Percentiles rank a stretch among this genome's conserved stretches.
These are phyloP conservation scores for Starmerella apicola DNA, from an alignment of 805 yeast genomes.

Conservation along the genomic window DNA sequence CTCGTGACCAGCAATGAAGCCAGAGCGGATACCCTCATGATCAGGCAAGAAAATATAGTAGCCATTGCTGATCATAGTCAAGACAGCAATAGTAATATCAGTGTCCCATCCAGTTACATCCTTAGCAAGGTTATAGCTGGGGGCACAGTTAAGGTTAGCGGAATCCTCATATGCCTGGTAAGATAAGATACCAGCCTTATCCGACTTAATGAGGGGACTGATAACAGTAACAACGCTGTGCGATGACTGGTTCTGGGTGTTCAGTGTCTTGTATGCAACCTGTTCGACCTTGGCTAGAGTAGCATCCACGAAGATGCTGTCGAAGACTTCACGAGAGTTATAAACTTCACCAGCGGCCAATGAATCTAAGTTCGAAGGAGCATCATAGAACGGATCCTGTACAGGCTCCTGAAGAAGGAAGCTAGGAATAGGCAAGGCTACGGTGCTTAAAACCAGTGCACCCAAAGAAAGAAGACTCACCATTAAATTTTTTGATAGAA, in stretches of 20 bases:
- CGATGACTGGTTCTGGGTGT: slow-evolving; percentile 3
- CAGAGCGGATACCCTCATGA: slow-evolving; percentile 24
- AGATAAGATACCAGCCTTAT: no score
- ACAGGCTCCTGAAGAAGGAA: no score
- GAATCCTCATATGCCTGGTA: slow-evolving; percentile 24
- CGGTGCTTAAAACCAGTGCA: neutral
- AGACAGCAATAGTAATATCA: neutral
- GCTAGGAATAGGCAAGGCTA: no score
- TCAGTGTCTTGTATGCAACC: slow-evolving; percentile 9
- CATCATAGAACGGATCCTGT: slow-evolving; percentile 15
- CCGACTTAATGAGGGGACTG: no score
- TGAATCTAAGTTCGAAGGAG: slow-evolving; percentile 4
- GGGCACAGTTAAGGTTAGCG: slow-evolving; percentile 22
- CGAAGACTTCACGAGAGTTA: slow-evolving; percentile 1
- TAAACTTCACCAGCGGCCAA: slow-evolving; percentile 11
- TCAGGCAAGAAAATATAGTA: slow-evolving; percentile 19
- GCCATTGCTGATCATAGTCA: slow-evolving; percentile 2
- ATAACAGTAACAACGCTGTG: slow-evolving; percentile 12
- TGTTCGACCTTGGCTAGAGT: slow-evolving; percentile 7
- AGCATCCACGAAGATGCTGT: no score
- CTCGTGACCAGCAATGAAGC: slow-evolving; percentile 22
- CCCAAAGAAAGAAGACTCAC: neutral
- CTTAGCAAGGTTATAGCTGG: slow-evolving; percentile 19
- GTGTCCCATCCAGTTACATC: slow-evolving; percentile 1
- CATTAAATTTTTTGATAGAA: no score